Evolutionary conservation across 2,329 filamentous ascomycete species (phyloP), one percentile per base, ranked within the genome.

Genomic region (Pestalotiopsis sp.): DNA sequence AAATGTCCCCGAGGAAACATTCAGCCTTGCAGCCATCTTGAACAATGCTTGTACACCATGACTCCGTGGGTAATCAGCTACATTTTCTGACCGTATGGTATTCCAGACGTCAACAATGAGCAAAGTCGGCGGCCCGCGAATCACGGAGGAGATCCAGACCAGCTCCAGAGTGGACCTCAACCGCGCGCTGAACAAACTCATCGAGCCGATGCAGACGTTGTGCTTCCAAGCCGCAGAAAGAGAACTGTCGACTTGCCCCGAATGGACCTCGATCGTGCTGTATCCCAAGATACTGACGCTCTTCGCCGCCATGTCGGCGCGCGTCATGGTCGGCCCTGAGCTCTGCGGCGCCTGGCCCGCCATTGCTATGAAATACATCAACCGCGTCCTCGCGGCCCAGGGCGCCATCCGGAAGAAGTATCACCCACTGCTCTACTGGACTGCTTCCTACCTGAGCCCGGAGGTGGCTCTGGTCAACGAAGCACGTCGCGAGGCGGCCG

Each of bases 381-480:
- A 26, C 26, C 30, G 60, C 48, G 67, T 67, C 39, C 67, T 72
- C 57, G 67, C 68, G 38, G 70, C 72, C 11, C 71, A 69, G 22
- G 60, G 59, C 14, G 68, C 67, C 39, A 68, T 72, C 24, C 68
- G 69, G 14, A 67, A 68, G 13, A 68, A 65, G 61, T 70, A 72
- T 65, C 67, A 67, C 48, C 66, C 70, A 2, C 44, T 64, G 26
- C 64, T 71, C 3, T 72, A 72, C 57, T 71, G 69, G 71, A 66
- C 64, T n/a, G 69, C 70, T 5, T 70, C 68, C n/a, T 73, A 71
- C 62, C 58, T 70, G n/a, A 70, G 57, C 57, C 68, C 68, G 14
- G 71, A 71, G 38, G 65, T 70, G 2, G 69, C 67, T 14, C 7
- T 52, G 44, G 44, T 52, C 3, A 52, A 52, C 6, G 44, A 52